phyloP scores from a whole-genome alignment of 768 basidiomycete species.

The Cystobasidium tubakii region DNA sequence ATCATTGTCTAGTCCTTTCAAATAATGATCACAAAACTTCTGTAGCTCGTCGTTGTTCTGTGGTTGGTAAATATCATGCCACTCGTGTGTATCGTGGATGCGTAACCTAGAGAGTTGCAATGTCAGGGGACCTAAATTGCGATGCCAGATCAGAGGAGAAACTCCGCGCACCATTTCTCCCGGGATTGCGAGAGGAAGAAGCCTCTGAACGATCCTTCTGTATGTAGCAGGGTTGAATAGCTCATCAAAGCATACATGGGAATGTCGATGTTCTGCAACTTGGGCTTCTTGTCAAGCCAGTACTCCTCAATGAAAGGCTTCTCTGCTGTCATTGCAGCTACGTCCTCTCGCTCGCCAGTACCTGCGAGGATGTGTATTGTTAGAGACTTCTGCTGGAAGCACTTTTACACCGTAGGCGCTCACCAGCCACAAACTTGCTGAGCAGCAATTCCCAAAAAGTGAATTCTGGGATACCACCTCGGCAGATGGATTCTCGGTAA shows the following conservation, averaged over 20 bases:
- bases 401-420: too few relatives aligned
- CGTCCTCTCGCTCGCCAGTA: not conserved
- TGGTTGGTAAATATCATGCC: slow-evolving; percentile 5
- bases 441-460: slow-evolving; percentile 1
- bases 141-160: not conserved
- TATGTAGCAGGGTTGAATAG: slow-evolving; percentile 1
- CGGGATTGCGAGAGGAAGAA: not conserved
- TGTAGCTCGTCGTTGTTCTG: not conserved
- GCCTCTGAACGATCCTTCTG: slow-evolving; percentile 9
- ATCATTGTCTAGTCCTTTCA: not conserved
- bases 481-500: not conserved
- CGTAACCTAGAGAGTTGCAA: not conserved
- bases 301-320: slow-evolving; percentile 4
- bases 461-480: not conserved
- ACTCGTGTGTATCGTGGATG: slow-evolving; percentile 10
- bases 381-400: too few relatives aligned
- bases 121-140: not conserved
- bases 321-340: not conserved
- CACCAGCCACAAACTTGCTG: not conserved
- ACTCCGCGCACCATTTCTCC: not conserved
- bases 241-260: slow-evolving; percentile 4
- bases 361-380: not conserved
- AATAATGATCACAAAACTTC: not conserved
- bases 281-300: slow-evolving; percentile 1
- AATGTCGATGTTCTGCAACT: not conserved